Evolutionary conservation across 495 filamentous ascomycete genomes (phyloP).

Genomic region (Saxophila tyrrhenica): DNA sequence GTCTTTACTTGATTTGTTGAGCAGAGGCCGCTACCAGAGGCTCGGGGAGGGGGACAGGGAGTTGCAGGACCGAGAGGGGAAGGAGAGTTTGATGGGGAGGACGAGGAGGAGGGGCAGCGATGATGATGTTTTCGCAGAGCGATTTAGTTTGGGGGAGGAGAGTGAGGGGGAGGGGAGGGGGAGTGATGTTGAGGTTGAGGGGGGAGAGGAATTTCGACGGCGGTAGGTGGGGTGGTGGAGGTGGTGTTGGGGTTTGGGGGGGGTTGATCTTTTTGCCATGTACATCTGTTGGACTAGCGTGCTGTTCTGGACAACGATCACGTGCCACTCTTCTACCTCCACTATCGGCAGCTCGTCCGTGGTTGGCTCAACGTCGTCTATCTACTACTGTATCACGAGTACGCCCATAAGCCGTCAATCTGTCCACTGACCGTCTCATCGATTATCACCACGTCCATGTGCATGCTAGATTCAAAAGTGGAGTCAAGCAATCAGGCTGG

Average conservation of each 20-base stretch:
- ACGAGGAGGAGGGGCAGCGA: neutral
- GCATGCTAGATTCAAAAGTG: too few species aligned
- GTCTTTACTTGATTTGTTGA: neutral
- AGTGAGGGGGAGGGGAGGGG: neutral
- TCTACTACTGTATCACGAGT: too few species aligned
- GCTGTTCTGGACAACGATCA: neutral
- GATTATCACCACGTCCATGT: too few species aligned
- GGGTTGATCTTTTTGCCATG: neutral
- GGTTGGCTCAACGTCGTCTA: too few species aligned
- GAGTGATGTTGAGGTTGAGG: neutral
- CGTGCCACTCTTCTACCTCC: too few species aligned
- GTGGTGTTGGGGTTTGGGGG: neutral
- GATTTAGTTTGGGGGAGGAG: neutral
- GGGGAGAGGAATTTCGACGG: neutral
- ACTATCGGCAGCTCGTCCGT: too few species aligned
- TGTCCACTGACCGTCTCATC: neutral
- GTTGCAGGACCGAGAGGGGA: neutral
- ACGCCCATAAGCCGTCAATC: neutral
- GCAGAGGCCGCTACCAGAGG: neutral
- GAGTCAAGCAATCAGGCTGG: too few species aligned
- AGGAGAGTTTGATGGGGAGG: neutral
- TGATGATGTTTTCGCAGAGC: neutral
- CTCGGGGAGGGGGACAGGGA: neutral
- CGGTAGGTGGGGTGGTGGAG: neutral
- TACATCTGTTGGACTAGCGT: neutral